Percentiles rank a stretch among this genome's conserved stretches.
Conservation (phyloP, 768 basidiomycete species). For the Boletus vermiculosoides region DNA sequence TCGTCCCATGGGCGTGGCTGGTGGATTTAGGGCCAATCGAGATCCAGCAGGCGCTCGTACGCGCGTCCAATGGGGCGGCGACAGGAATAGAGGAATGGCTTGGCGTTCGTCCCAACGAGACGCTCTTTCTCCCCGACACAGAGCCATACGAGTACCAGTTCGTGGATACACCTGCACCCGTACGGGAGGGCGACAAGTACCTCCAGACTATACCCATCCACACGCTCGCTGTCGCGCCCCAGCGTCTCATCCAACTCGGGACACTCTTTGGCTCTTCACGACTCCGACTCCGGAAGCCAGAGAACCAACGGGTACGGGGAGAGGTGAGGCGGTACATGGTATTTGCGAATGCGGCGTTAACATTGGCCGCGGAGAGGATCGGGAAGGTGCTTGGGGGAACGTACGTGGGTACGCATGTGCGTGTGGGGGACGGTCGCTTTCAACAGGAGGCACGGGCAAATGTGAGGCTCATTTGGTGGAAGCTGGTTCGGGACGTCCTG, state of each 20-base stretch:
- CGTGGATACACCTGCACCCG: conserved; percentile 15
- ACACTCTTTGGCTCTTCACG: conserved; percentile 77
- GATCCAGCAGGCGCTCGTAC: conserved; percentile 41
- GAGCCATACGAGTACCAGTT: conserved; percentile 50
- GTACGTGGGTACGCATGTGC: conserved; percentile 66
- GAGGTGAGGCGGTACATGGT: conserved; percentile 56
- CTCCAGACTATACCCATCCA: conserved; percentile 5
- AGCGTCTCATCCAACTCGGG: conserved; percentile 66
- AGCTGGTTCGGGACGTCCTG: conserved; percentile 50
- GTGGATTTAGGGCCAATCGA: conserved; percentile 49
- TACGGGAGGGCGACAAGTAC: conserved; percentile 14
- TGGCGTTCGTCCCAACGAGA: conserved; percentile 38
- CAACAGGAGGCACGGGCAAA: conserved; percentile 40
- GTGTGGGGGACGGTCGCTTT: conserved; percentile 70
- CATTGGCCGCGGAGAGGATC: conserved; percentile 44
- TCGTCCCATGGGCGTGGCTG: conserved; percentile 69
- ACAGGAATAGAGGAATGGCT: conserved; percentile 21
- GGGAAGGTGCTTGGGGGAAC: conserved; percentile 39
- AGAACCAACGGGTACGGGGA: conserved; percentile 43
- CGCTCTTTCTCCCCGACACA: conserved; percentile 49
- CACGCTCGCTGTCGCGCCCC: conserved; percentile 10
- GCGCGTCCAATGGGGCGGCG: conserved; percentile 50
- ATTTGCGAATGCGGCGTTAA: conserved; percentile 50
- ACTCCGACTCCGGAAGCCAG: conserved; percentile 45
- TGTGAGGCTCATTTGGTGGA: conserved; percentile 53